phyloP scores from a whole-genome alignment of 1,284 basidiomycete genomes.

The Puccinia polysora region DNA sequence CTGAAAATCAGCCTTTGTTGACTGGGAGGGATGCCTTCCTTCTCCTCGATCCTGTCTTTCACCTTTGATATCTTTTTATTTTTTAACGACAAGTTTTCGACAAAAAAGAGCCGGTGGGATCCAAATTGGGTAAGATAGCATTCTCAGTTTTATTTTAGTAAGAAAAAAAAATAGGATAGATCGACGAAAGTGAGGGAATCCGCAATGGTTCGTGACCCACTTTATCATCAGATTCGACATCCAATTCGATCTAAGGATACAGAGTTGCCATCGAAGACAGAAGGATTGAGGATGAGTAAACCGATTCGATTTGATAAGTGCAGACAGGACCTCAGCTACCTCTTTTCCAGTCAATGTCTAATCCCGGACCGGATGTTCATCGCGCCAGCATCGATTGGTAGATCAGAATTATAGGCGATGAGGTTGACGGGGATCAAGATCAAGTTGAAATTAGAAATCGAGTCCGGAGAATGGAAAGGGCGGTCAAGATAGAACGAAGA shows the following conservation, averaged over 20 bases:
- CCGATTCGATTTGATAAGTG: background rate
- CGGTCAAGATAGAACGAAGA: background rate
- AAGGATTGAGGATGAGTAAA: background rate
- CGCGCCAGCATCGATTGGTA: background rate
- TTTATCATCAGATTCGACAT: conserved; percentile 37
- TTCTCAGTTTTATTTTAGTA: background rate
- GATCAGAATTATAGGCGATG: background rate
- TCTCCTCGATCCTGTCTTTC: conserved; percentile 98
- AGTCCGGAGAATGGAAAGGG: background rate
- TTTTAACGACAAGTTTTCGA: background rate
- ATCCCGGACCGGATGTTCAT: background rate
- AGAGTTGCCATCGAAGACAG: background rate
- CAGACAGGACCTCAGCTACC: background rate
- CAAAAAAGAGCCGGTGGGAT: background rate
- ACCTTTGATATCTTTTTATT: conserved; percentile 74
- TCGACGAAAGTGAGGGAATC: background rate
- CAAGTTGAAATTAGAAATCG: background rate
- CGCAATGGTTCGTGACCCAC: background rate
- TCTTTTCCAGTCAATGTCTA: conserved; percentile 41
- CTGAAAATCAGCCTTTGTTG: conserved; percentile 93
- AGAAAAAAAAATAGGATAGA: background rate
- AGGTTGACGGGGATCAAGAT: background rate
- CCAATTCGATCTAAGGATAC: conserved; percentile 30
- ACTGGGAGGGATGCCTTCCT: conserved; percentile 93
- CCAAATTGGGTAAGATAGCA: background rate